These are phyloP conservation scores for Cystobasidiaceae sp. DNA, from an alignment of 1,284 basidiomycete genomes.

Conservation along the genomic window DNA sequence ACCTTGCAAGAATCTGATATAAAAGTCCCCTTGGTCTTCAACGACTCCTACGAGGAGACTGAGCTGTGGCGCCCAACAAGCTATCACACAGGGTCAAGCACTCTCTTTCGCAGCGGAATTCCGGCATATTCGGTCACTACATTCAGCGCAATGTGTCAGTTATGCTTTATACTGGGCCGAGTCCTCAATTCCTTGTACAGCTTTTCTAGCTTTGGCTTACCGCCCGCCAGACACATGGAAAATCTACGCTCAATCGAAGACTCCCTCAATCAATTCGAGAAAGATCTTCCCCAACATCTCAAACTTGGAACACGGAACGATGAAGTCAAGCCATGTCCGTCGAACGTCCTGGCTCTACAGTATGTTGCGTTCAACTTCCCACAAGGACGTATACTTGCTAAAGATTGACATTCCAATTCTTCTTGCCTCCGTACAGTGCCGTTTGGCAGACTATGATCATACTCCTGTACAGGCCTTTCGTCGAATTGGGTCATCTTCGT, in stretches of 20 bases:
- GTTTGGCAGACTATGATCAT: constrained; percentile 44
- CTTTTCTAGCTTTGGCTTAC: constrained; percentile 23
- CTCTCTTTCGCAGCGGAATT: constrained; percentile 36
- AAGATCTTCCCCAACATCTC: not conserved
- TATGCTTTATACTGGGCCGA: constrained; percentile 43
- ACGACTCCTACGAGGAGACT: constrained; percentile 43
- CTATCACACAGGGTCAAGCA: constrained; percentile 28
- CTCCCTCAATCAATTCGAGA: not conserved
- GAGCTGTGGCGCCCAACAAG: constrained; percentile 44
- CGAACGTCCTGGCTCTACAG: constrained; percentile 44
- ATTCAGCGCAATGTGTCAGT: constrained; percentile 40
- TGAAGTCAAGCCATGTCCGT: constrained; percentile 37
- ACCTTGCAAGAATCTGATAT: constrained; percentile 38
- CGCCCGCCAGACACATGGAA: constrained; percentile 33
- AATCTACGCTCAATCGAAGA: constrained; percentile 36
- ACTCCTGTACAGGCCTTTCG: constrained; percentile 44
- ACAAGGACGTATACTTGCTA: not conserved
- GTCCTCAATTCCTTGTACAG: constrained; percentile 6
- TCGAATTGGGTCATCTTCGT: constrained; percentile 38
- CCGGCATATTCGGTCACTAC: constrained; percentile 43
- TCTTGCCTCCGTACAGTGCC: constrained; percentile 24
- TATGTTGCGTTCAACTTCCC: not conserved
- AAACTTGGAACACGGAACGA: constrained; percentile 34
- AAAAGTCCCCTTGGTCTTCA: constrained; percentile 42
- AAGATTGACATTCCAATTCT: not conserved